phyloP scores from a whole-genome alignment of 257 asterid species.

The Nyctanthes arbortristis region DNA sequence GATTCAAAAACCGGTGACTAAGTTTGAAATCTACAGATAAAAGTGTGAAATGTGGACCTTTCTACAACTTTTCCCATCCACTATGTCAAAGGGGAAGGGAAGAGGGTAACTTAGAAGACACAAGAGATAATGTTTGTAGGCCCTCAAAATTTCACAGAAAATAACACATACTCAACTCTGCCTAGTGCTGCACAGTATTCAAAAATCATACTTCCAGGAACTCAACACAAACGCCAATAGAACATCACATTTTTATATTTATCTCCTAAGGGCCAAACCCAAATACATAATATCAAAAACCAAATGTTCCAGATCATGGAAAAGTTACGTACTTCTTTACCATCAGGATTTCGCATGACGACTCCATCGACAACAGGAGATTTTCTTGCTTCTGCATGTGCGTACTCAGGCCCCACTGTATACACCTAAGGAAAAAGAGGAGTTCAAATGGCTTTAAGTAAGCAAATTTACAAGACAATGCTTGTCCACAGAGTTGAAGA shows the following conservation, averaged over 20 bases:
- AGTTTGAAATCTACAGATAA: slow-evolving; percentile 7
- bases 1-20: slow-evolving; percentile 1
- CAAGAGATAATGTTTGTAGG: slow-evolving; percentile 12
- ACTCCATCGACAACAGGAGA: slow-evolving; percentile 99
- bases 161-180: slow-evolving; percentile 3
- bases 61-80: slow-evolving; percentile 7
- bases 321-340: slow-evolving; percentile 79
- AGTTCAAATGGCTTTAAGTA: slow-evolving; percentile 11
- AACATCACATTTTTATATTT: neutral
- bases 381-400: slow-evolving; percentile 99
- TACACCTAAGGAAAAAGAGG: slow-evolving; percentile 59
- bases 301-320: neutral
- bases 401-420: slow-evolving; percentile 97
- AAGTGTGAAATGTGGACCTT: slow-evolving; percentile 10
- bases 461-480: slow-evolving; percentile 14
- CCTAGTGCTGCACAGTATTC: slow-evolving; percentile 11
- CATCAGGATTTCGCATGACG: slow-evolving; percentile 98
- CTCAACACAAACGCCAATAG: slow-evolving; percentile 10
- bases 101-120: neutral
- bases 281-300: neutral
- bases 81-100: slow-evolving; percentile 3
- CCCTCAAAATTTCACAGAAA: slow-evolving; percentile 16
- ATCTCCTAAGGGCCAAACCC: slow-evolving; percentile 7
- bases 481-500: slow-evolving; percentile 6
- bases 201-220: neutral